Conservation (phyloP, 345 rosid species). For the Aurinia saxatilis region DNA sequence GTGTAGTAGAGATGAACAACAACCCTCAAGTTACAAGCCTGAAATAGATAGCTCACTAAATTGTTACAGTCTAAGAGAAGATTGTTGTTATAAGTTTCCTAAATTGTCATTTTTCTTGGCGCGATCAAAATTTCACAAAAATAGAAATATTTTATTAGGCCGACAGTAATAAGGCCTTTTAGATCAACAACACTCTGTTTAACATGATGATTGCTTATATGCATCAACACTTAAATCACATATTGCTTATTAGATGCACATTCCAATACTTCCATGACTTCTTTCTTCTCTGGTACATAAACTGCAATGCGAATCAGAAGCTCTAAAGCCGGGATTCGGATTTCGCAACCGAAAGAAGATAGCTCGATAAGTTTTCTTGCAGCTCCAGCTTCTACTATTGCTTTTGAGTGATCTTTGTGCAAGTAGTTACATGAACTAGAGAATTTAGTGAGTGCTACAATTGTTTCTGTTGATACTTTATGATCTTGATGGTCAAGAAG, state of each 20-base stretch:
- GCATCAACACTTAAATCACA: no score
- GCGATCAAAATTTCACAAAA: no score
- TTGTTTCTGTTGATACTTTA: conserved; percentile 51
- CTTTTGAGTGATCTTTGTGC: conserved; percentile 67
- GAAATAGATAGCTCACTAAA: no score
- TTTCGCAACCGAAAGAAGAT: conserved; percentile 52
- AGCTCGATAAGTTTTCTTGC: conserved; percentile 65
- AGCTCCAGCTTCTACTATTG: conserved; percentile 64
- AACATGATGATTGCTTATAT: no score
- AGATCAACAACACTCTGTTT: no score
- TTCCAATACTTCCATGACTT: conserved; percentile 42
- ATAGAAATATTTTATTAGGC: no score
- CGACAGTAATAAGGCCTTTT: no score
- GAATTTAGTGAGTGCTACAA: conserved; percentile 64
- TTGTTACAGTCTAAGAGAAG: no score
- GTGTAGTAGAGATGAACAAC: no score
- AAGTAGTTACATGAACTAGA: conserved; percentile 63
- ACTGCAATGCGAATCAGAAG: conserved; percentile 57
- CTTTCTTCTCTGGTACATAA: conserved; percentile 70
- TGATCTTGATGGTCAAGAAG: conserved; percentile 67
- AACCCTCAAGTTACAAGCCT: no score
- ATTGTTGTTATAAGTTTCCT: no score
- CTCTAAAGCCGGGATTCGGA: conserved; percentile 44
- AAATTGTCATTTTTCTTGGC: no score
- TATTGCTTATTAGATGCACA: conserved; percentile 12